A percentile compares a stretch with the other conserved stretches of the same genome.
Conservation (phyloP, 2,329 filamentous ascomycete species). For the Apiospora marii region DNA sequence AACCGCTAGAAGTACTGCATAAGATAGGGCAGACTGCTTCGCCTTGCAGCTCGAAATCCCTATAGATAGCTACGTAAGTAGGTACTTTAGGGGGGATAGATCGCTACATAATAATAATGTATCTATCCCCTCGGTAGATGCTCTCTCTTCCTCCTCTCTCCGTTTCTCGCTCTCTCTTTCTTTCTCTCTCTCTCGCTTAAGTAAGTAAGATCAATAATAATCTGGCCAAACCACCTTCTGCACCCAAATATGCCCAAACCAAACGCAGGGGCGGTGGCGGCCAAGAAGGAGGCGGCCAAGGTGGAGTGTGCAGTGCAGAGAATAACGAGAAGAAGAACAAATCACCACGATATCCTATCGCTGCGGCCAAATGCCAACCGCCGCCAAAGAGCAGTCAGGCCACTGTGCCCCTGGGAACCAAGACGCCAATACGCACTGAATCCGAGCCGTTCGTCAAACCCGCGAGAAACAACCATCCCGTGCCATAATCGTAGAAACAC, state of each 20-base stretch:
- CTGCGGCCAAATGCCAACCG: constrained; percentile 17
- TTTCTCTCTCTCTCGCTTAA: neutral
- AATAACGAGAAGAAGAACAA: constrained; percentile 6
- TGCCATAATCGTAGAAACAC: constrained; percentile 18
- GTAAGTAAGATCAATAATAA: neutral
- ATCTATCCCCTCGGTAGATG: neutral
- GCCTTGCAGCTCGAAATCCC: neutral
- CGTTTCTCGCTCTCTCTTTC: neutral
- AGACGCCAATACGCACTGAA: constrained; percentile 18
- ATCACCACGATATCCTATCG: constrained; percentile 21
- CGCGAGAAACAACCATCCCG: neutral
- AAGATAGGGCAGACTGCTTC: constrained; percentile 1
- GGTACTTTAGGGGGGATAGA: constrained; percentile 6
- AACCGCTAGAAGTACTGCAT: neutral
- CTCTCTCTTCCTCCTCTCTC: neutral
- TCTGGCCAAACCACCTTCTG: constrained; percentile 1
- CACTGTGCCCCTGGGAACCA: neutral
- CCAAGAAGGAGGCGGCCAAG: neutral
- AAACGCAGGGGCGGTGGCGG: neutral
- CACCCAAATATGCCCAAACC: neutral
- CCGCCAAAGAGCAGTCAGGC: constrained; percentile 7
- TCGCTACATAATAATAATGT: neutral
- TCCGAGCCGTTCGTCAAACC: constrained; percentile 18
- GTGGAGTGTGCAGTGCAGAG: neutral
- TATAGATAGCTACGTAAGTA: neutral